phyloP scores from a whole-genome alignment of 2,329 filamentous ascomycete genomes.

The Neonectria hederae region DNA sequence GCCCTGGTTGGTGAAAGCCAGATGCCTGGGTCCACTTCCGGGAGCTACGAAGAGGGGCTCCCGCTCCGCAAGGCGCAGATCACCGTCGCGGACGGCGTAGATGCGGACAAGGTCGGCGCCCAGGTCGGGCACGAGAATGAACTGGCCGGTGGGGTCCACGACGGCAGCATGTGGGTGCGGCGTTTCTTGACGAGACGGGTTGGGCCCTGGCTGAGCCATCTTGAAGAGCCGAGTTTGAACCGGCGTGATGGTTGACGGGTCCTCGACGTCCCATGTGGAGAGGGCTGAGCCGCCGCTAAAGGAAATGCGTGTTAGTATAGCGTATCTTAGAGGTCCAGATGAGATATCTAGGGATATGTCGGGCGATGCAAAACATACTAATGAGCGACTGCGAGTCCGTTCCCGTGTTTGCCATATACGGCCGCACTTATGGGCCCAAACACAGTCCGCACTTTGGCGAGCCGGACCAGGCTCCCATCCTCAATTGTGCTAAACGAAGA shows the following conservation, averaged over 20 bases:
- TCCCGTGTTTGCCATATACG: conserved; percentile 53
- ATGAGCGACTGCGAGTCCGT: conserved; percentile 55
- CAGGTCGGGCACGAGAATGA: conserved; percentile 72
- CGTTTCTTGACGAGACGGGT: conserved; percentile 61
- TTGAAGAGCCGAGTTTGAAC: conserved; percentile 53
- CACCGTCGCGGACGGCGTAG: conserved; percentile 59
- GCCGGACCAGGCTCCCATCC: conserved; percentile 51
- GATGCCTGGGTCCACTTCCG: conserved; percentile 73
- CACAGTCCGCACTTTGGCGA: conserved; percentile 49
- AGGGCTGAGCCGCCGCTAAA: conserved; percentile 53
- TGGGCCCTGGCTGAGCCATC: conserved; percentile 50
- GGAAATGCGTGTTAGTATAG: conserved; percentile 17
- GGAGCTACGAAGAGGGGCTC: conserved; percentile 54
- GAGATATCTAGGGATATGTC: neutral
- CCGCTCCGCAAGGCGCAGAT: conserved; percentile 52
- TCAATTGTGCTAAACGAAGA: conserved; percentile 49
- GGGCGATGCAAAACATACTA: conserved; percentile 51
- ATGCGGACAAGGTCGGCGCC: conserved; percentile 69
- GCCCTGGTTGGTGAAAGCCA: conserved; percentile 61
- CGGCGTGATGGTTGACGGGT: conserved; percentile 48
- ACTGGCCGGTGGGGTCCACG: conserved; percentile 71
- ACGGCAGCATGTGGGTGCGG: conserved; percentile 73
- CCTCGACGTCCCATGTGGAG: conserved; percentile 56
- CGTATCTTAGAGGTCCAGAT: neutral
- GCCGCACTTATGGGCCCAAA: conserved; percentile 56